Evolutionary conservation across 2,329 filamentous ascomycete species (phyloP).

Genomic region (Colletotrichum sp.): DNA sequence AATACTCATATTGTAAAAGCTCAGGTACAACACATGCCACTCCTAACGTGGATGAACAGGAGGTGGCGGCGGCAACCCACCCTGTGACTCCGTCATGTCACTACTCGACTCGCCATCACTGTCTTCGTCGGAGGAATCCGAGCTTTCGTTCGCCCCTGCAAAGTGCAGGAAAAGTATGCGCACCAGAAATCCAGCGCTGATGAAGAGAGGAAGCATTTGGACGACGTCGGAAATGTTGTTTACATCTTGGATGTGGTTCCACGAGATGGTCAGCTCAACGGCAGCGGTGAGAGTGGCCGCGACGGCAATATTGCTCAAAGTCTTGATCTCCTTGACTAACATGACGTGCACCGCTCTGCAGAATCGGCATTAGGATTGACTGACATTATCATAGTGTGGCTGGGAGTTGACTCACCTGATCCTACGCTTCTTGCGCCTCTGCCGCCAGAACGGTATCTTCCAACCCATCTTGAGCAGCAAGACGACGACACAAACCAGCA

Average conservation of each 20-base stretch:
- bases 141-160: neutral
- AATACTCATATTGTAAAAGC: neutral
- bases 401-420: conserved; percentile 22
- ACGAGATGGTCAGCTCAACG: conserved; percentile 36
- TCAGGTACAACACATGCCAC: neutral
- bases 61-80: conserved; percentile 4
- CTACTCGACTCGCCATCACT: neutral
- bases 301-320: conserved; percentile 31
- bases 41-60: neutral
- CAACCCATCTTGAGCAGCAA: conserved; percentile 30
- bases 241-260: conserved; percentile 32
- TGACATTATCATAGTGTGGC: neutral
- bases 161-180: conserved; percentile 28
- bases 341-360: conserved; percentile 21
- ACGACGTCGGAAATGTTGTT: conserved; percentile 29
- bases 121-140: conserved; percentile 13
- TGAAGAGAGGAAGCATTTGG: conserved; percentile 36
- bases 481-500: conserved; percentile 26
- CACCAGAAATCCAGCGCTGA: conserved; percentile 32
- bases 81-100: conserved; percentile 7
- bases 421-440: conserved; percentile 23
- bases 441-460: conserved; percentile 16
- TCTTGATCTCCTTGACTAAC: conserved; percentile 26
- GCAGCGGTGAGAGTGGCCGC: conserved; percentile 24
- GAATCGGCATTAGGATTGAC: neutral